Percentiles rank a stretch among this genome's conserved stretches.
These are phyloP conservation scores for Botrytis paeoniae DNA, from an alignment of 2,329 filamentous ascomycete species.

Conservation along the genomic window DNA sequence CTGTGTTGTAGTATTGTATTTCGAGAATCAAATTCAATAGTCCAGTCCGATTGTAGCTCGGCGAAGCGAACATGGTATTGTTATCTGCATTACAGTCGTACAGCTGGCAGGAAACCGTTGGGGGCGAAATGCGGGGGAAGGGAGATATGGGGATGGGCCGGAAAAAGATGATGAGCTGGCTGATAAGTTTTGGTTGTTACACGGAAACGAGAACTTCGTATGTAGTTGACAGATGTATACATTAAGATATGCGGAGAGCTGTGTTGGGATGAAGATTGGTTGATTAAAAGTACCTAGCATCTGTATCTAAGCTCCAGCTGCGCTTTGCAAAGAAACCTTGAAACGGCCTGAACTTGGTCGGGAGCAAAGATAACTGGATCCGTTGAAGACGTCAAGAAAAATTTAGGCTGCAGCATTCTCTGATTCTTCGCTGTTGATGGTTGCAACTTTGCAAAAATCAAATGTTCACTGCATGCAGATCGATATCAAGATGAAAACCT, in stretches of 20 bases:
- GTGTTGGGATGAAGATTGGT: slow-evolving; percentile 14
- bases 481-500: not conserved
- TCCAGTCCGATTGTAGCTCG: not conserved
- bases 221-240: not conserved
- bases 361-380: slow-evolving; percentile 5
- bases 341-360: slow-evolving; percentile 1
- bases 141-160: slow-evolving; percentile 10
- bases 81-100: slow-evolving; percentile 8
- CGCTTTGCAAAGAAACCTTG: not conserved
- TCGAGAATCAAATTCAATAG: slow-evolving; percentile 9
- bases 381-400: not conserved
- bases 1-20: slow-evolving; percentile 18
- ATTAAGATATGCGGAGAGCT: slow-evolving; percentile 16
- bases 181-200: slow-evolving; percentile 1
- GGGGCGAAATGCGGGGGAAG: slow-evolving; percentile 19
- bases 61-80: not conserved
- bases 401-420: slow-evolving; percentile 16
- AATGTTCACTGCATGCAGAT: not conserved
- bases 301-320: slow-evolving; percentile 13
- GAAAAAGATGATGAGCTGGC: slow-evolving; percentile 12
- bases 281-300: not conserved
- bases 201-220: slow-evolving; percentile 1
- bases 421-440: not conserved
- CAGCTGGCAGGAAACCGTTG: not conserved
- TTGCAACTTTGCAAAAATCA: slow-evolving; percentile 20